Conservation (phyloP, 1,284 basidiomycete species). For the Trichosporon coremiiforme region DNA sequence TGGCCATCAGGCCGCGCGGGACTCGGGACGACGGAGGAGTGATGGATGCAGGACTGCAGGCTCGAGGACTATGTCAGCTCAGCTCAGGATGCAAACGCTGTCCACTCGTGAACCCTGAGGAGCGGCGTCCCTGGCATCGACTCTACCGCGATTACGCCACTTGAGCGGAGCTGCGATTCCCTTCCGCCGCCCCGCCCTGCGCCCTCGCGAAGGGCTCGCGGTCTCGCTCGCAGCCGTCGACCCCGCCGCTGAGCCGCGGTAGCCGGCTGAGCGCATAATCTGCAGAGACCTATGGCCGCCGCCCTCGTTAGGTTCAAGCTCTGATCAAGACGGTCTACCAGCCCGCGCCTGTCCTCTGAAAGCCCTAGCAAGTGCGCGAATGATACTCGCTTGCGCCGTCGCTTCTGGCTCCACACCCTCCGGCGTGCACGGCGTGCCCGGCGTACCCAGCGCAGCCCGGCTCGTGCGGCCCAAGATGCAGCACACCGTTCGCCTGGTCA, state of each 20-base stretch:
- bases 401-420: background rate
- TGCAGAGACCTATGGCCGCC: background rate
- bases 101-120: background rate
- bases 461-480: background rate
- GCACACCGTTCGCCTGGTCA: background rate
- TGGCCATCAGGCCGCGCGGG: no score
- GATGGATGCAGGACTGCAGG: background rate
- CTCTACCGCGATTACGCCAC: slow-evolving; percentile 7
- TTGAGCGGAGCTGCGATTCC: background rate
- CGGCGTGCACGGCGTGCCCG: no score
- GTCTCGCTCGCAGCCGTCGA: background rate
- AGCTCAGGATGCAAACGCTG: slow-evolving; percentile 16
- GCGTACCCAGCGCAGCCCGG: no score
- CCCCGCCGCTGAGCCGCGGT: background rate
- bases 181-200: background rate
- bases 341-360: no score
- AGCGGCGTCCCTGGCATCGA: background rate
- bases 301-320: background rate
- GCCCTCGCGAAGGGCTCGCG: background rate
- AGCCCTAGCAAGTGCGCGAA: no score
- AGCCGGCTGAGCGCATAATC: background rate
- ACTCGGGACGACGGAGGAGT: no score
- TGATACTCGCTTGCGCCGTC: background rate
- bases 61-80: background rate
- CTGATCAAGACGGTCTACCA: background rate